Percentiles rank a stretch among this genome's conserved stretches.
Conservation (phyloP, 106 monocot species). For the Chionographis japonica region DNA sequence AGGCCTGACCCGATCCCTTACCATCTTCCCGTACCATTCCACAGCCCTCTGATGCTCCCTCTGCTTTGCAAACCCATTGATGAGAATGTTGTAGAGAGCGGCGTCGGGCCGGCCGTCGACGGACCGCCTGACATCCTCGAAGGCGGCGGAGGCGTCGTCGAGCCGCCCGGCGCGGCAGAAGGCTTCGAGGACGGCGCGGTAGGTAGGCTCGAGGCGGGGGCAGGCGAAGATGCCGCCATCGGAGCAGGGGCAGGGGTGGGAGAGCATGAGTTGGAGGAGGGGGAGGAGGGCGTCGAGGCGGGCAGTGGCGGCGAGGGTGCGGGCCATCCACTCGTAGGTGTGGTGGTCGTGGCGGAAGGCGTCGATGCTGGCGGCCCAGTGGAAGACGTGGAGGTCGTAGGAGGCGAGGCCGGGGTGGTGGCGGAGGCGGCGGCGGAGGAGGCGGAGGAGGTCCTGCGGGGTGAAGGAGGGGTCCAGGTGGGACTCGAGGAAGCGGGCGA, state of each 20-base stretch:
- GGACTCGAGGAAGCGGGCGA: slow-evolving; percentile 27
- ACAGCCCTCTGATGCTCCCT: slow-evolving; percentile 22
- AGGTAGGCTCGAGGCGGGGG: slow-evolving; percentile 44
- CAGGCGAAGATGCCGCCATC: slow-evolving; percentile 61
- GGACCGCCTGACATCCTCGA: slow-evolving; percentile 28
- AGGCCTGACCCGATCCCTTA: slow-evolving; percentile 54
- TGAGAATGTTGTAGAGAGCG: slow-evolving; percentile 55
- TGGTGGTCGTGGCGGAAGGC: slow-evolving; percentile 74
- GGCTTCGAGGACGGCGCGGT: slow-evolving; percentile 38
- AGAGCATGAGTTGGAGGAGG: slow-evolving; percentile 35
- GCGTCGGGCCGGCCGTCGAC: slow-evolving; percentile 36
- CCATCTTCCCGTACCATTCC: slow-evolving; percentile 43
- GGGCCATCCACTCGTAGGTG: slow-evolving; percentile 42
- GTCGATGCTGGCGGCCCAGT: slow-evolving; percentile 49
- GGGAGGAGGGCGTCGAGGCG: slow-evolving; percentile 37
- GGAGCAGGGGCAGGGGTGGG: slow-evolving; percentile 61
- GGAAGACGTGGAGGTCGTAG: slow-evolving; percentile 65
- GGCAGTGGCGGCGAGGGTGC: slow-evolving; percentile 36
- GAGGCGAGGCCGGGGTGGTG: slow-evolving; percentile 55
- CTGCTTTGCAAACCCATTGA: slow-evolving; percentile 31
- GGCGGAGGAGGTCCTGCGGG: slow-evolving; percentile 39
- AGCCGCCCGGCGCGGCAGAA: slow-evolving; percentile 36
- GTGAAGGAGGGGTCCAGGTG: slow-evolving; percentile 18
- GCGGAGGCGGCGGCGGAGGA: slow-evolving; percentile 37
- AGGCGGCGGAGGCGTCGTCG: slow-evolving; percentile 28